Evolutionary conservation across 495 filamentous ascomycete genomes (phyloP).

Genomic region (Lasiosphaeria ovina): DNA sequence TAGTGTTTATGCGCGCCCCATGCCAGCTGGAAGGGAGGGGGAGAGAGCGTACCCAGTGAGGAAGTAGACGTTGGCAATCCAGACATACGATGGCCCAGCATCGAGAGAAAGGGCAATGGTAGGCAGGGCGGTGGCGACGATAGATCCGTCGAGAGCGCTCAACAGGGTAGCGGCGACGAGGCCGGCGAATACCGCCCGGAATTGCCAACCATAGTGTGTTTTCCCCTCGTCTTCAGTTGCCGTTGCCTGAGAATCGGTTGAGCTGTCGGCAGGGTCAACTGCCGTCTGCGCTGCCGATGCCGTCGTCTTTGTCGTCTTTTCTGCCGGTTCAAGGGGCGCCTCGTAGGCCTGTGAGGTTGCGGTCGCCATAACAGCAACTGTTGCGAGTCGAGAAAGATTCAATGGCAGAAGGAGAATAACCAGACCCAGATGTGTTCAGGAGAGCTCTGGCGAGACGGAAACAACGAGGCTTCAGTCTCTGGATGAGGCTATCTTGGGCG

Average conservation of each 20-base stretch:
- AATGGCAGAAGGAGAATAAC: too few species aligned
- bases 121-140: not conserved
- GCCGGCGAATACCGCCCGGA: not conserved
- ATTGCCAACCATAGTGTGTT: not conserved
- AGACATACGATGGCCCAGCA: constrained; percentile 37
- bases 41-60: constrained; percentile 18
- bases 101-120: constrained; percentile 16
- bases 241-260: not conserved
- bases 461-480: too few species aligned
- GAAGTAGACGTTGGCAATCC: constrained; percentile 44
- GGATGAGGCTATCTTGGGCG: too few species aligned
- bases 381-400: too few species aligned
- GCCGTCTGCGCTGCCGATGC: not conserved
- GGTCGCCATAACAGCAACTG: too few species aligned
- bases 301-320: too few species aligned
- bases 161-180: not conserved
- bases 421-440: too few species aligned
- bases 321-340: too few species aligned
- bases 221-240: not conserved
- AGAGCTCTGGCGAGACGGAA: too few species aligned
- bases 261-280: not conserved
- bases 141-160: not conserved
- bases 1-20: not conserved
- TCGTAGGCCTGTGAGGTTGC: too few species aligned
- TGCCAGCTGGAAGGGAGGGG: not conserved